Conservation (phyloP, 768 basidiomycete genomes). For the Trametes sanguinea region DNA sequence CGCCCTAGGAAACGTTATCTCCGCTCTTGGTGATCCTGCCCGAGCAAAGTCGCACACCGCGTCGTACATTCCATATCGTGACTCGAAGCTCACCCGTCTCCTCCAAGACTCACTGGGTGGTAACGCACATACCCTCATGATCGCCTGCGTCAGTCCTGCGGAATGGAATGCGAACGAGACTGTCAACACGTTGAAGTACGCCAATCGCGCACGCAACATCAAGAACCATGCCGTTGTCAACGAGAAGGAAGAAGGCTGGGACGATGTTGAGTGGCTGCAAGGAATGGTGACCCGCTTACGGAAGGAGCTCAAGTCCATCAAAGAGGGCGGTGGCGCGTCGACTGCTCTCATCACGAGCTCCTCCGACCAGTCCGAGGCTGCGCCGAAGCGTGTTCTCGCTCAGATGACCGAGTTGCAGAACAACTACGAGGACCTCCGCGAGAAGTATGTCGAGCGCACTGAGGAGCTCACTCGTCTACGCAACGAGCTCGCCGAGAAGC, state of each 20-base stretch:
- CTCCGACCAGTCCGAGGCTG: slow-evolving; percentile 50
- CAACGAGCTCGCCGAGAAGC: slow-evolving; percentile 75
- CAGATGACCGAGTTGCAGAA: slow-evolving; percentile 84
- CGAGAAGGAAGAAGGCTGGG: slow-evolving; percentile 97
- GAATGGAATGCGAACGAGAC: slow-evolving; percentile 97
- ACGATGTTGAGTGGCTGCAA: slow-evolving; percentile 96
- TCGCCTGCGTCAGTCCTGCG: slow-evolving; percentile 94
- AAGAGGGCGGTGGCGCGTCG: slow-evolving; percentile 55
- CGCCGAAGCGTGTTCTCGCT: slow-evolving; percentile 73
- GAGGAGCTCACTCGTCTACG: slow-evolving; percentile 83
- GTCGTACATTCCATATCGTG: slow-evolving; percentile 94
- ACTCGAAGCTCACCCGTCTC: slow-evolving; percentile 95
- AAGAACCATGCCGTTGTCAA: slow-evolving; percentile 92
- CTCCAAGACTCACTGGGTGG: slow-evolving; percentile 97
- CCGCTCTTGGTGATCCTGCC: slow-evolving; percentile 92
- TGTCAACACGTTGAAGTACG: slow-evolving; percentile 93
- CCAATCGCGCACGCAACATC: slow-evolving; percentile 95
- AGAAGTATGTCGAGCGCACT: slow-evolving; percentile 84
- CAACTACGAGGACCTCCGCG: slow-evolving; percentile 82
- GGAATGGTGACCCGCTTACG: slow-evolving; percentile 80
- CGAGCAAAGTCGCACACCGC: slow-evolving; percentile 82
- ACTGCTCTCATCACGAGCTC: slow-evolving; percentile 19
- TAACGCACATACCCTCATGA: slow-evolving; percentile 98
- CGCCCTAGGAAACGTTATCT: slow-evolving; percentile 97
- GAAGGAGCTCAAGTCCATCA: slow-evolving; percentile 81